Evolutionary conservation across 768 basidiomycete species (phyloP).

Genomic region (Tulasnella sp.): DNA sequence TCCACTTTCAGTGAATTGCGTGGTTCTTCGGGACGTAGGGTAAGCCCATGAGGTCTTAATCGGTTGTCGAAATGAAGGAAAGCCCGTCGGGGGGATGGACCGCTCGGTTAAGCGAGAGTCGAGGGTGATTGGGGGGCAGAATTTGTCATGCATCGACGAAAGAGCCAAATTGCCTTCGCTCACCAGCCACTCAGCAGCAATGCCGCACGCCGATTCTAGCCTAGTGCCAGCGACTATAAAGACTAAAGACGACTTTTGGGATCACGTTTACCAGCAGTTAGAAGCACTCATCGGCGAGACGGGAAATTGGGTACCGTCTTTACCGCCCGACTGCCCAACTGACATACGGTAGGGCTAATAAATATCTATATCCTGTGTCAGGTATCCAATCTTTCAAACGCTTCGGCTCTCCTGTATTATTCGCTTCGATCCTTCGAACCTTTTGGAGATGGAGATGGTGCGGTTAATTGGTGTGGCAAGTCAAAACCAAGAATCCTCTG

Average conservation of each 20-base stretch:
- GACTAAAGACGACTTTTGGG: conserved; percentile 77
- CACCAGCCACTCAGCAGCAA: conserved; percentile 35
- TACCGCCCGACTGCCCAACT: neutral
- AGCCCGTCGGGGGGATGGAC: too few relatives aligned
- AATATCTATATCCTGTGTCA: conserved; percentile 37
- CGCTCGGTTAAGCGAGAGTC: too few relatives aligned
- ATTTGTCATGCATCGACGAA: too few relatives aligned
- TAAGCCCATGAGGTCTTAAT: too few relatives aligned
- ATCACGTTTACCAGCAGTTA: conserved; percentile 65
- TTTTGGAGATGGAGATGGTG: conserved; percentile 60
- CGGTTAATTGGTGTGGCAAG: conserved; percentile 94
- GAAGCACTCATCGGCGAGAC: conserved; percentile 60
- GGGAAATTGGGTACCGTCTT: conserved; percentile 75
- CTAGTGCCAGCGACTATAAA: conserved; percentile 65
- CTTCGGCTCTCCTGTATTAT: conserved; percentile 75
- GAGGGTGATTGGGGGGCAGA: too few relatives aligned
- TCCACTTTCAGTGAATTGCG: too few relatives aligned
- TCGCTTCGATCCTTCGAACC: conserved; percentile 66
- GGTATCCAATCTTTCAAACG: conserved; percentile 83
- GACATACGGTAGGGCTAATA: conserved; percentile 10
- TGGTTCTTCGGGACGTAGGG: too few relatives aligned
- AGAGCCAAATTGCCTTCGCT: neutral
- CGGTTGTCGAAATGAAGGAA: too few relatives aligned
- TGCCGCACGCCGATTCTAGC: conserved; percentile 83
- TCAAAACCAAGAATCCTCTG: neutral